Conservation (phyloP, 495 filamentous ascomycete species). For the Lepidopterella palustris region DNA sequence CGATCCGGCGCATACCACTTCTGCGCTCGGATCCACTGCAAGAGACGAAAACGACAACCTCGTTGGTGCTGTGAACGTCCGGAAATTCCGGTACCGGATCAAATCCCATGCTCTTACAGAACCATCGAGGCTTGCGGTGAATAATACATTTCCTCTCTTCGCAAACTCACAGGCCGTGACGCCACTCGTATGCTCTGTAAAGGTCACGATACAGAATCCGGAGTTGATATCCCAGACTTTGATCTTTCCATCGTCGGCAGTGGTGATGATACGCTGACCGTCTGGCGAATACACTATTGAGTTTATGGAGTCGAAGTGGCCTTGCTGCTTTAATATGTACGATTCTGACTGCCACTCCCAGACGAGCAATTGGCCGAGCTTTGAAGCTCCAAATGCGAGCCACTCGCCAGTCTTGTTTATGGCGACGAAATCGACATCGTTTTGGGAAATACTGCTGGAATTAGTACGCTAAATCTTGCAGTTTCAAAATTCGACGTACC, state of each 20-base stretch:
- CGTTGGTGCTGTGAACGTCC: conserved; percentile 90
- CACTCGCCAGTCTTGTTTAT: conserved; percentile 93
- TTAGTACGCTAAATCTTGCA: conserved; percentile 26
- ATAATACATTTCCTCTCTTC: conserved; percentile 88
- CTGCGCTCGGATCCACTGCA: conserved; percentile 93
- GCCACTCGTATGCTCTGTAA: conserved; percentile 91
- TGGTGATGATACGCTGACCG: conserved; percentile 84
- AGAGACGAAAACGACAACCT: conserved; percentile 86
- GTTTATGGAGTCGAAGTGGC: conserved; percentile 96
- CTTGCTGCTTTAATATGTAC: conserved; percentile 97
- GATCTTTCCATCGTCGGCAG: conserved; percentile 93
- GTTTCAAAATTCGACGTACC: conserved; percentile 35
- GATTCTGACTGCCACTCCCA: conserved; percentile 99
- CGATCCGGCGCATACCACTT: conserved; percentile 91
- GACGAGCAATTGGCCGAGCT: conserved; percentile 86
- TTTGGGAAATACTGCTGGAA: conserved; percentile 75
- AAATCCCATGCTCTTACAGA: conserved; percentile 95
- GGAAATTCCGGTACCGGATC: conserved; percentile 91
- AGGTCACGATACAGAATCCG: conserved; percentile 95
- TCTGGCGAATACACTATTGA: conserved; percentile 87
- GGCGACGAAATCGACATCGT: conserved; percentile 87
- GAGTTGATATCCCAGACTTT: conserved; percentile 97
- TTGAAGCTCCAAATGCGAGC: conserved; percentile 96
- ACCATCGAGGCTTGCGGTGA: conserved; percentile 89
- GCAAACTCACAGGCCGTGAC: conserved; percentile 95